Conservation (phyloP, 2,329 filamentous ascomycete species). For the Calcarisporium arbuscula region DNA sequence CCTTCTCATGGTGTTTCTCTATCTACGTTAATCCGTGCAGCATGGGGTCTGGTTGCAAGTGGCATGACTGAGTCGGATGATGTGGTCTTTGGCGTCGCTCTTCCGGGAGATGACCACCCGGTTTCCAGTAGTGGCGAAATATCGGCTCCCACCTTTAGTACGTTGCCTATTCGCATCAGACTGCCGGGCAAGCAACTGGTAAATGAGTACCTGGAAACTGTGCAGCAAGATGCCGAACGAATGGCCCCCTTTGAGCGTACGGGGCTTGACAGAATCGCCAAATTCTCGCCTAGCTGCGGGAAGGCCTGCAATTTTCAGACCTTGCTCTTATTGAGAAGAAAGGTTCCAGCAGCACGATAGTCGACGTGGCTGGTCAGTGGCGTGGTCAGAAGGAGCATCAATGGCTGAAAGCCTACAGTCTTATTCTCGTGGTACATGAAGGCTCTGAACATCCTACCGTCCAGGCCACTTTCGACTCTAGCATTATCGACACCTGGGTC, state of each 20-base stretch:
- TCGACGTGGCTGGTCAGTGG: too few species aligned
- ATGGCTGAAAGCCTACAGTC: constrained; percentile 2
- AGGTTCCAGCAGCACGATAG: background rate
- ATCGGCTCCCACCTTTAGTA: constrained; percentile 2
- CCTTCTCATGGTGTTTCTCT: background rate
- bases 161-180: background rate
- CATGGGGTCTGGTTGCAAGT: constrained; percentile 1
- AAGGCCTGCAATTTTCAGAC: constrained; percentile 3
- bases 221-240: background rate
- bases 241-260: constrained; percentile 5
- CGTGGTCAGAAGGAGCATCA: too few species aligned
- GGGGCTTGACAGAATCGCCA: constrained; percentile 3
- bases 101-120: constrained; percentile 1
- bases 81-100: constrained; percentile 3
- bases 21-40: constrained; percentile 2
- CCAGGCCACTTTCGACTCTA: constrained; percentile 1
- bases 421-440: background rate
- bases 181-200: background rate
- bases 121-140: constrained; percentile 1
- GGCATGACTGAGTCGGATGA: background rate
- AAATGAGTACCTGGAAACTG: background rate
- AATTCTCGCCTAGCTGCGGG: background rate
- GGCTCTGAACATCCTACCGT: background rate
- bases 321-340: constrained; percentile 1
- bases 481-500: background rate